Base-by-base conservation (phyloP, 176 grass and related monocot genomes). In the Avena sativa region DNA sequence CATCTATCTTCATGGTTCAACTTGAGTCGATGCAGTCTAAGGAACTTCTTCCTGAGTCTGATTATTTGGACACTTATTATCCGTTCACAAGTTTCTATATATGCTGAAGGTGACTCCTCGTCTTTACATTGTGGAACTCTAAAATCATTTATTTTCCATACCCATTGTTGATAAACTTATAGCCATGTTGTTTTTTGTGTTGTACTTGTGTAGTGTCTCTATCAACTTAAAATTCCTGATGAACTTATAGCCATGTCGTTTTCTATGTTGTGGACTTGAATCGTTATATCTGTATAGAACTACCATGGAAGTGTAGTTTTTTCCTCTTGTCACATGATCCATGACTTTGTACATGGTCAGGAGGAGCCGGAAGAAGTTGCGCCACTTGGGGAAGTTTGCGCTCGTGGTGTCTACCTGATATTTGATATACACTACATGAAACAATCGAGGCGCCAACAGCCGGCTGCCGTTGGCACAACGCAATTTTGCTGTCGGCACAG, bases 41-140 rank as follows among this genome's bases (percentile, higher is more conserved):
- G 51, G 1, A 78, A 56, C 51, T 78, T n/a, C 32, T 58, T 28
- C 26, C 26, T 58, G n/a, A 59, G 20, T 2, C 1, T 59, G 17
- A 9, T 59, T n/a, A 20, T 59, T 8, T 2, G 5, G 17, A 19
- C 56, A n/a, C 17, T 34, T 40, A 36, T 79, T 19, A 79, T 59
- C 32, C 52, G 1, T 79, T 30, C 76, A 59, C 76, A 78, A 40
- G 52, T 78, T 78, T 78, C 52, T 78, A 78, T 34, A 28, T 28
- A 28, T 28, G n/a, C 53, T n/a, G 8, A 34, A 59, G 76, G 53
- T 79, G 59, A 57, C 34, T 68, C 13, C 50, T 52, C 50, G 14
- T 77, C 16, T 6, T 57, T 57, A 19, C 12, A 14, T 52, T 53
- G 12, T 5, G 4, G 51, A 53, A 53, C 51, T 53, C 51, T 14